A percentile compares a stretch with the other conserved stretches of the same genome.
These are phyloP conservation scores for Euphorbia schlechtendalii DNA, from an alignment of 441 rosid genomes.

Conservation along the genomic window DNA sequence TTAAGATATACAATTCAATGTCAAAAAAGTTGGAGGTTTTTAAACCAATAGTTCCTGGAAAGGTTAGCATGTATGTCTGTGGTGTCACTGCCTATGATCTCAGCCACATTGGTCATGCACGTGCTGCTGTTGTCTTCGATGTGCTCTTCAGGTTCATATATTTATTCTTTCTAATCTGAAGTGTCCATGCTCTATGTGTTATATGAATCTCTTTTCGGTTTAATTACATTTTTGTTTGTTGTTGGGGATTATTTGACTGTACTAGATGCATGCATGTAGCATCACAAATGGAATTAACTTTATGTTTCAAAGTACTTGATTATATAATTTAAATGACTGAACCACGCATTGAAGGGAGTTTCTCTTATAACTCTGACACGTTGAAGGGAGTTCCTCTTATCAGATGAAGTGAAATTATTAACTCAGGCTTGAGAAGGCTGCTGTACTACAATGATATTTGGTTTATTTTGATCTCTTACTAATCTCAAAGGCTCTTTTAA, in stretches of 20 bases:
- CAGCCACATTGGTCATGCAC: slow-evolving; percentile 95
- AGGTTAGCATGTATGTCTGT: slow-evolving; percentile 80
- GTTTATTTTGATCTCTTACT: too few relatives aligned
- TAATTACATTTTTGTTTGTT: not conserved
- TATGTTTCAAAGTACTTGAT: too few relatives aligned
- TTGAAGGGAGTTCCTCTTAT: too few relatives aligned
- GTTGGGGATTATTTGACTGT: not conserved
- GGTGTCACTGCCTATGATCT: slow-evolving; percentile 91
- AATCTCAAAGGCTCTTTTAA: not conserved
- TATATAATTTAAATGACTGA: not conserved
- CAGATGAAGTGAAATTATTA: not conserved
- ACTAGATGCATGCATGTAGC: not conserved
- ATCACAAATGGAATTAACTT: not conserved
- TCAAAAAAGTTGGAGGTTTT: slow-evolving; percentile 54
- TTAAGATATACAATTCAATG: slow-evolving; percentile 65
- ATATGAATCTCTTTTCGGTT: not conserved
- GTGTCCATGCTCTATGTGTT: not conserved
- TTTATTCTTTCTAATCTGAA: not conserved
- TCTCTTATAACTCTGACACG: not conserved
- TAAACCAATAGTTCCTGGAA: slow-evolving; percentile 48
- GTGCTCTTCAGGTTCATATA: slow-evolving; percentile 59
- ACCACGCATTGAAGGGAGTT: not conserved
- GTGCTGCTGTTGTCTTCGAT: slow-evolving; percentile 81
- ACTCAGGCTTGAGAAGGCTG: not conserved
- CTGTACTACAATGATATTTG: not conserved